Evolutionary conservation across 257 asterid genomes (phyloP), one percentile per base, ranked within the genome.

Genomic region (Penstemon barbatus): DNA sequence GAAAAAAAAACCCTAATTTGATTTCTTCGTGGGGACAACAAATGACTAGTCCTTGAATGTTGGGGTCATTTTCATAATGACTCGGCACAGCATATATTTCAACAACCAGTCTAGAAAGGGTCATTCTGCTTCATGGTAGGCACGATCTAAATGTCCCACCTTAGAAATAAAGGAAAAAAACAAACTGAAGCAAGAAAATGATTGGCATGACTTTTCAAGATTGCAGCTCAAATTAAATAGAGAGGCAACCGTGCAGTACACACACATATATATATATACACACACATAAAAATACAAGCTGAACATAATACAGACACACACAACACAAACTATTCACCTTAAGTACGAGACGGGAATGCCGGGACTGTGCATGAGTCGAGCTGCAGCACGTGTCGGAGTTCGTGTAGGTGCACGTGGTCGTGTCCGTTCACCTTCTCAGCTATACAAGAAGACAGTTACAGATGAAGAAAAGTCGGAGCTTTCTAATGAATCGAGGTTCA

Each of bases 341-440:
- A 40, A 65, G 69, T 40, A 19, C 5, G 13, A 33, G n/a, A 39
- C 71, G 3, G 86, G 71, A 63, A 68, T 87, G 83, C 65, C 73
- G 6, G 86, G 82, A 2, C 76, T 82, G 61, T 90, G 91, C 83
- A 71, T 78, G 84, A 78, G 71, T 11, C 82, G 76, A 7, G 84
- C 81, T 0, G 80, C 85, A 3, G 80, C 80, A 1, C 77, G 79
- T 19, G 77, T 89, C 33, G 77, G 85, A 6, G 74, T 78, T 4
- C 74, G 82, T 39, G 78, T 77, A 33, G 71, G 73, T 48, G 74
- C 78, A 3, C 80, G 78, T 43, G 78, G 69, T 19, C 79, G 84
- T 33, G 85, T 74, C 41, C 89, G 83, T 25, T 85, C 95, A 6
- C 94, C 95, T 19, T 65, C 85, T 37, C 83, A 73, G 57, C 75